Base-by-base conservation (phyloP, 805 yeast genomes). In the Saccharomycopsis sp. region DNA sequence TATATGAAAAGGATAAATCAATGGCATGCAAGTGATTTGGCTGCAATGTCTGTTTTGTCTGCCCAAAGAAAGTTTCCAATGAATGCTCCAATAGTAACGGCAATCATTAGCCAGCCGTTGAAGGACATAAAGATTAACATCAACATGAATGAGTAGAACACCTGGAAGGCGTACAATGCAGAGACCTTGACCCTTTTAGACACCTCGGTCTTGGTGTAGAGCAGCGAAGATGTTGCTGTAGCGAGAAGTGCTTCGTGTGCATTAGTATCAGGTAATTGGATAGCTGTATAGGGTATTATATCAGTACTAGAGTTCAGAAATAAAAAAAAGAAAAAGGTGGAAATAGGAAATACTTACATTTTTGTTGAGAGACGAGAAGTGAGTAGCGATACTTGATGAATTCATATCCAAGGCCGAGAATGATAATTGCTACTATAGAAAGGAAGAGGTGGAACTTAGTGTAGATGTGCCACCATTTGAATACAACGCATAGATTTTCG, bases 41-140 rank as follows among this genome's bases (percentile, higher is more conserved):
- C 3, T 19, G 7, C 34, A 24, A 7, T 5, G 17, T 20, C 53
- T 3, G 24, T 15, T 35, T 52, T 24, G 23, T 35, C 35, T 38
- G 81, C 80, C 86, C 89, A 89, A 9, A 81, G 41, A 65, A 77
- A 83, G 67, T 84, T 78, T 0, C 96, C 96, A 24, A 81, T 22
- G n/a, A 76, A 78, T 1, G 94, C 94, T 1, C 96, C 96, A 1
- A 77, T 63, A 0, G 82, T 83, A 8, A 87, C 87, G 2, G 93
- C 83, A 5, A 82, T 53, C 94, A 88, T 87, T 38, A 84, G 78
- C 92, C 92, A 89, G 12, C 93, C 89, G 68, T 88, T 88, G 69
- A 86, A 89, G 3, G 93, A 87, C 96, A 89, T 89, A 65, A 88
- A 89, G 0, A 89, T 81, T 64, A 88, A 78, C 96, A 89, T 88